phyloP scores from a whole-genome alignment of 805 yeast genomes.

The Schwanniomyces vanrijiae region DNA sequence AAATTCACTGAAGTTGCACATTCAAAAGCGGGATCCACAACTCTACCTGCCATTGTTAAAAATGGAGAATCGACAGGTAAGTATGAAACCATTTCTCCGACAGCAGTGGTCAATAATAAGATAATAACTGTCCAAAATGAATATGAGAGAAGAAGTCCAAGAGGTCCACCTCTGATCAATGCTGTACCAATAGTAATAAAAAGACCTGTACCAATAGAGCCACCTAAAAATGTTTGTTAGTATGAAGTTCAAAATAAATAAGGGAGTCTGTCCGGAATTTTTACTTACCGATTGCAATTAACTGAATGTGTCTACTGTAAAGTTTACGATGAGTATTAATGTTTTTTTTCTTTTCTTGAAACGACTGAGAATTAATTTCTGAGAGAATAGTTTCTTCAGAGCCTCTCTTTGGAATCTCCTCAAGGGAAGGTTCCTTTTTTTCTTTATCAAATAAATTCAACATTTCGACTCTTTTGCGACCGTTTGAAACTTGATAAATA shows the following conservation, averaged over 20 bases:
- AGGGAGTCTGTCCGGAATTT: no score
- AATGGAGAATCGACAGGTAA: constrained; percentile 38
- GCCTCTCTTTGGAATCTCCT: background rate
- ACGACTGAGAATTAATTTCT: background rate
- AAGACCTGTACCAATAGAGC: constrained; percentile 23
- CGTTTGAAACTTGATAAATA: background rate
- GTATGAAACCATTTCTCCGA: constrained; percentile 39
- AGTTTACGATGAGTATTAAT: constrained; percentile 7
- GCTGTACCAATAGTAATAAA: constrained; percentile 36
- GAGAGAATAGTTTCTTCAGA: background rate
- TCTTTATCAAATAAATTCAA: background rate
- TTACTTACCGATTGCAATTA: constrained; percentile 9
- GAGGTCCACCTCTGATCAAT: constrained; percentile 33
- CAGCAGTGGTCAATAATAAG: constrained; percentile 32
- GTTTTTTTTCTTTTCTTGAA: background rate
- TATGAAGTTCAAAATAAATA: background rate
- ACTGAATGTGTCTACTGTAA: constrained; percentile 11
- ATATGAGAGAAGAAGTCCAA: constrained; percentile 32
- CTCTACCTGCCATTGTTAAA: constrained; percentile 37
- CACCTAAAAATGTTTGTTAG: constrained; percentile 5
- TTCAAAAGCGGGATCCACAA: constrained; percentile 38
- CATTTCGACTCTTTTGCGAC: background rate
- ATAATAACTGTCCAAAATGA: constrained; percentile 33
- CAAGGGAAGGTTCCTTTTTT: background rate
- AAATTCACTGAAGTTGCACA: constrained; percentile 32